phyloP scores from a whole-genome alignment of 768 basidiomycete genomes.

The Mrakia hoshinonis region DNA sequence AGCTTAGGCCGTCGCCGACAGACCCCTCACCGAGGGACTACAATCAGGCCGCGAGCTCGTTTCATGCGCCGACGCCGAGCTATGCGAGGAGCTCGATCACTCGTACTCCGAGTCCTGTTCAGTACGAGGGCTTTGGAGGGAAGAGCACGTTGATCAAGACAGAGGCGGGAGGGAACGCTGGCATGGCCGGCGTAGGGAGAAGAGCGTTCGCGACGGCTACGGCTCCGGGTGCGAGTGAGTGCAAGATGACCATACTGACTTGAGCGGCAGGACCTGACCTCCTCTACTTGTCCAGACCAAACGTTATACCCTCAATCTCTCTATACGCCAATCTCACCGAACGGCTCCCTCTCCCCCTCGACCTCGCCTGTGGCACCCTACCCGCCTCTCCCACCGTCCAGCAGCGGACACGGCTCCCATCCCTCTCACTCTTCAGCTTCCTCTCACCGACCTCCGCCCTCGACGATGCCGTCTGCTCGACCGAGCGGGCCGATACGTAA shows the following conservation, averaged over 20 bases:
- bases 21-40: neutral
- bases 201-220: slow-evolving; percentile 20
- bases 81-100: slow-evolving; percentile 3
- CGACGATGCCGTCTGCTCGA: neutral
- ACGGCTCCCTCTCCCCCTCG: slow-evolving; percentile 7
- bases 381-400: neutral
- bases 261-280: neutral
- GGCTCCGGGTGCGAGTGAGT: slow-evolving; percentile 8
- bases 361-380: slow-evolving; percentile 9
- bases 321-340: neutral
- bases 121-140: neutral
- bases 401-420: neutral
- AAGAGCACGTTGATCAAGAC: slow-evolving; percentile 7
- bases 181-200: slow-evolving; percentile 20
- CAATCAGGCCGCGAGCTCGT: neutral
- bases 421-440: neutral
- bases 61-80: slow-evolving; percentile 9
- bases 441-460: neutral
- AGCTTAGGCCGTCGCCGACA: slow-evolving; percentile 13
- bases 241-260: neutral
- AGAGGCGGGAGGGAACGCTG: slow-evolving; percentile 15
- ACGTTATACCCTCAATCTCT: neutral
- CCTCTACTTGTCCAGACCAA: neutral
- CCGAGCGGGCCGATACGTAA: neutral
- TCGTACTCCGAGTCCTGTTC: neutral